A percentile compares a stretch with the other conserved stretches of the same genome.
phyloP scores from a whole-genome alignment of 129 eudicot genomes.

The Lactuca sativa region DNA sequence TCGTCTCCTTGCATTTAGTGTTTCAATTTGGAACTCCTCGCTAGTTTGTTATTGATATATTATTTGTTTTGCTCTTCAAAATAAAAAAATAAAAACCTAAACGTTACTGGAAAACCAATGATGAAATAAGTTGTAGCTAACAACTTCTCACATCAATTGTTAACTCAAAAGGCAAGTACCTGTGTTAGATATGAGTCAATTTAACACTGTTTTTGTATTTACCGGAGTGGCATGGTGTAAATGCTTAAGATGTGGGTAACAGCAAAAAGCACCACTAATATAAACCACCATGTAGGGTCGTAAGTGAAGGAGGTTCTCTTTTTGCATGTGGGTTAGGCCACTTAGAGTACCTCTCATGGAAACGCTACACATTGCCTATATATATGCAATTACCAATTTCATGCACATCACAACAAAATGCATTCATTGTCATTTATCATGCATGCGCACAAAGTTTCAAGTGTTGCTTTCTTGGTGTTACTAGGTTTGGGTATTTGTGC shows the following conservation, averaged over 20 bases:
- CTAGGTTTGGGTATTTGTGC: slow-evolving; percentile 42
- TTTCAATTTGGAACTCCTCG: too few relatives aligned
- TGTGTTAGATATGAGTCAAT: background rate
- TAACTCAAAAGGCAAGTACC: background rate
- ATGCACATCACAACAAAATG: background rate
- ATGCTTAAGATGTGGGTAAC: background rate
- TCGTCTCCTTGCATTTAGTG: too few relatives aligned
- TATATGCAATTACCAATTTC: background rate
- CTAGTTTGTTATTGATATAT: too few relatives aligned
- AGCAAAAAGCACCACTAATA: slow-evolving; percentile 13
- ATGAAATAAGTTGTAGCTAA: too few relatives aligned
- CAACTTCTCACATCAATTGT: too few relatives aligned
- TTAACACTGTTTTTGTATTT: background rate
- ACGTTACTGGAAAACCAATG: too few relatives aligned
- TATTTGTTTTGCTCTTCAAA: too few relatives aligned
- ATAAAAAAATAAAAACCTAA: too few relatives aligned
- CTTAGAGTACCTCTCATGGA: slow-evolving; percentile 3
- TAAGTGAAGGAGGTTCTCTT: slow-evolving; percentile 15
- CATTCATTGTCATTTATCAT: slow-evolving; percentile 20
- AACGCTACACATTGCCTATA: slow-evolving; percentile 13
- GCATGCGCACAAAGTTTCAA: slow-evolving; percentile 37
- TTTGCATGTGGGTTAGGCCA: slow-evolving; percentile 25
- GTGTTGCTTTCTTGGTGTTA: slow-evolving; percentile 42
- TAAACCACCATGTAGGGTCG: slow-evolving; percentile 24
- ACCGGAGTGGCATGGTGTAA: background rate